These are phyloP conservation scores for Parafenestella ontariensis DNA, from an alignment of 2,329 filamentous ascomycete species.

Conservation along the genomic window DNA sequence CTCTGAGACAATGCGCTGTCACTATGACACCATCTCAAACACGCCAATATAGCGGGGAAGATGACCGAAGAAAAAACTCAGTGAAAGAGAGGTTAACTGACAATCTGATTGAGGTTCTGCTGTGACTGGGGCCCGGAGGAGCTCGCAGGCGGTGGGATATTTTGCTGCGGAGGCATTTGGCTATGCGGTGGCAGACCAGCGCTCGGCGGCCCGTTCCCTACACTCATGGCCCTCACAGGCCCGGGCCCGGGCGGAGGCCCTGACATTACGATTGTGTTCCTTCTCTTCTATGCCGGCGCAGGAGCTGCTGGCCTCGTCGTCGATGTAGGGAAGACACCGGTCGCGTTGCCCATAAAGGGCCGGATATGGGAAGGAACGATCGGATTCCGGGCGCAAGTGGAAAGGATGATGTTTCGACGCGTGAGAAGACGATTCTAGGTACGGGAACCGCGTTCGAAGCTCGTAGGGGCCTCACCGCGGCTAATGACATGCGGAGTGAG, in stretches of 20 bases:
- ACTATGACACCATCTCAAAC: not conserved
- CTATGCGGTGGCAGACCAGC: constrained; percentile 48
- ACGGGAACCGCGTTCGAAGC: constrained; percentile 2
- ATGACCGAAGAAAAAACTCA: too few relatives aligned
- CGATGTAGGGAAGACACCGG: constrained; percentile 17
- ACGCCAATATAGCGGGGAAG: not conserved
- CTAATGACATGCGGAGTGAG: constrained; percentile 27
- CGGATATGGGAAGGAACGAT: not conserved
- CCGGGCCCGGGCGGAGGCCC: constrained; percentile 46
- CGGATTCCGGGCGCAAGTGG: constrained; percentile 1
- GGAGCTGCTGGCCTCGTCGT: constrained; percentile 29
- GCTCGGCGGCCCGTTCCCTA: constrained; percentile 52
- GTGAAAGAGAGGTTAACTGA: constrained; percentile 61
- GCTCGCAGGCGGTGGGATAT: constrained; percentile 56
- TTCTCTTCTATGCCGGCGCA: constrained; percentile 24
- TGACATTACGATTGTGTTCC: constrained; percentile 40
- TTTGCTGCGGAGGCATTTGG: constrained; percentile 58
- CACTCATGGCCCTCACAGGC: constrained; percentile 48
- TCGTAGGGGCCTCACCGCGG: not conserved
- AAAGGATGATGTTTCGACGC: not conserved
- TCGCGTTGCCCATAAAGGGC: constrained; percentile 26
- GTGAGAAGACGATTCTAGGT: not conserved
- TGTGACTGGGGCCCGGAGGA: constrained; percentile 70
- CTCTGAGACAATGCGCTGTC: not conserved
- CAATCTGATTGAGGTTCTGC: constrained; percentile 94